A percentile compares a stretch with the other conserved stretches of the same genome.
phyloP scores from a whole-genome alignment of 176 grass and related monocot genomes.

The Melocanna baccifera region DNA sequence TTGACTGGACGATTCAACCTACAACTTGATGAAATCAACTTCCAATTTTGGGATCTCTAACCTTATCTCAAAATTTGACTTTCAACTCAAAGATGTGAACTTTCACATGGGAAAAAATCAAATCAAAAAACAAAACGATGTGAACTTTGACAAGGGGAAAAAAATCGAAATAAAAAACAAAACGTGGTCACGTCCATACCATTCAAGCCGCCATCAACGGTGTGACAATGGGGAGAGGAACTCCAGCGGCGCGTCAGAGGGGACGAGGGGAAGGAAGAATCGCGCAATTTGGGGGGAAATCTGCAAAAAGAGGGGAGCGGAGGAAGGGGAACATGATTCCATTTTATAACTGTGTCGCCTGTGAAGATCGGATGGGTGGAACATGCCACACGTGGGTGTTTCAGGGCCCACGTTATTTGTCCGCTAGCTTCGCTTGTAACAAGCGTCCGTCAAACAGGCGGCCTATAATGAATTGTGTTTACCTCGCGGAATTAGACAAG shows the following conservation, averaged over 20 bases:
- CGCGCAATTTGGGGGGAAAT: too few relatives aligned
- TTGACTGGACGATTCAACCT: not conserved
- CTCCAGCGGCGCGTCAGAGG: accelerated
- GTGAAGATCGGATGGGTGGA: not conserved
- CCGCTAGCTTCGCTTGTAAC: not conserved
- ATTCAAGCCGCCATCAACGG: not conserved
- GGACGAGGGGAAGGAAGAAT: not conserved
- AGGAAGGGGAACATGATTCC: not conserved
- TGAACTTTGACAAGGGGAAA: not conserved
- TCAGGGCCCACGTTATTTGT: not conserved
- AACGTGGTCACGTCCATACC: not conserved
- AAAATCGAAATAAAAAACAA: not conserved
- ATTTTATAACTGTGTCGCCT: not conserved
- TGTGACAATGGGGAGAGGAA: not conserved
- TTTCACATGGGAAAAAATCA: not conserved
- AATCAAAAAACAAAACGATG: not conserved
- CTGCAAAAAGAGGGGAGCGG: not conserved
- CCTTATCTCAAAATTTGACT: not conserved
- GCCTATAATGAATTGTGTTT: not conserved
- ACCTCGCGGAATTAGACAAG: not conserved
- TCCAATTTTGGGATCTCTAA: not conserved
- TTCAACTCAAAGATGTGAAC: not conserved
- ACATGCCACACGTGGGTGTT: accelerated
- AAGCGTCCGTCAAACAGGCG: accelerated
- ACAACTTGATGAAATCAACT: not conserved